Evolutionary conservation across 2,329 filamentous ascomycete genomes (phyloP), one percentile per base, ranked within the genome.

Genomic region (Alternaria infectoria): DNA sequence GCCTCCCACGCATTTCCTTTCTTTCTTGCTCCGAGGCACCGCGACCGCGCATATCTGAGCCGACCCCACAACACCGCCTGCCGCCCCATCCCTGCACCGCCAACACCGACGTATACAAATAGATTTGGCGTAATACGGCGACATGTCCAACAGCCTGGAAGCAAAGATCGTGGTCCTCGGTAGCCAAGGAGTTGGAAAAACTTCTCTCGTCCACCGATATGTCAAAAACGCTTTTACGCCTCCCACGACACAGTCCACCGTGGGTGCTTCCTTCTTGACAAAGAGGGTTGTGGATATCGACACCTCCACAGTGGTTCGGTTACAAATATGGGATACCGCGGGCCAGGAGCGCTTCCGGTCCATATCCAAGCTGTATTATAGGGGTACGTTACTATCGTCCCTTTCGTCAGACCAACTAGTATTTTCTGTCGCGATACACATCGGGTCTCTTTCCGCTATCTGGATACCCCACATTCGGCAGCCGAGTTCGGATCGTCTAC

Each of bases 241-340:
- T 7, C 81, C 81, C 15, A 80, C 79, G 23, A 83, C 82, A 13
- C 81, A 82, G 60, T 83, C 82, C 9, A 85, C 83, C 13, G 80
- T 85, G 65, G 83, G 83, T 66, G 83, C 83, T 74, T 83, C 84
- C 25, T 85, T 86, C 66, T 80, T 93, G 47, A 89, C 91, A 26
- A 88, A 91, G 65, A 82, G 92, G 45, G 86, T 91, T 15, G 78
- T 83, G 55, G 94, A 97, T 81, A 89, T 88, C 65, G 92, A 97
- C 77, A 92, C 91, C 21, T 92, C 95, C 73, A 96, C 93, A 2
- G 86, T 92, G 23, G 93, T 97, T 36, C 89, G 94, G n/a, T 85
- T 97, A 40, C 94, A 97, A 77, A 96, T 97, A 70, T 97, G 94
- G 94, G 94, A 97, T 78, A 97, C 94, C 32, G 93, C 95, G 61